Conservation (phyloP, 495 filamentous ascomycete species). For the Corynascus novoguineensis region DNA sequence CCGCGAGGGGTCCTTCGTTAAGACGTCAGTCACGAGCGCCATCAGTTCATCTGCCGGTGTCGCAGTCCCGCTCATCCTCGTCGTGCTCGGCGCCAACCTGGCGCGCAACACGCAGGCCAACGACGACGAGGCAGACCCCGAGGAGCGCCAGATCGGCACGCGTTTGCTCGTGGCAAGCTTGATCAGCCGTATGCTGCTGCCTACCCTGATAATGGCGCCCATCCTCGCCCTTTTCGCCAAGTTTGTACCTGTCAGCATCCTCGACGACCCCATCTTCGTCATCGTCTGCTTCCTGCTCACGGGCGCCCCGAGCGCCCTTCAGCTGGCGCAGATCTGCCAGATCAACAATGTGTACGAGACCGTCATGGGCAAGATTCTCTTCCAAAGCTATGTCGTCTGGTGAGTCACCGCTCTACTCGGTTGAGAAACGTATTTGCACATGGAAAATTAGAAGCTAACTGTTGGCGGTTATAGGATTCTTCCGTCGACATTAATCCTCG, state of each 20-base stretch:
- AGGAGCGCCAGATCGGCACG: conserved; percentile 59
- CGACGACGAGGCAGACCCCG: conserved; percentile 54
- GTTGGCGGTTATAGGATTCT: conserved; percentile 64
- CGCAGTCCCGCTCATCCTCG: conserved; percentile 89
- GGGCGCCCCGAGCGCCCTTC: conserved; percentile 88
- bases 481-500: conserved; percentile 83
- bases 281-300: conserved; percentile 95
- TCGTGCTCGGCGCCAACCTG: conserved; percentile 93
- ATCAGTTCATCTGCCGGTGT: conserved; percentile 80
- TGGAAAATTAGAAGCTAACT: conserved; percentile 23
- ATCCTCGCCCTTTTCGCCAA: conserved; percentile 85
- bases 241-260: conserved; percentile 84
- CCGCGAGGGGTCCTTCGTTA: conserved; percentile 78
- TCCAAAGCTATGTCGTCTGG: conserved; percentile 98
- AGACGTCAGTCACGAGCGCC: conserved; percentile 87
- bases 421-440: background rate
- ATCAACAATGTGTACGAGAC: conserved; percentile 93
- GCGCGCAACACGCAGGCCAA: conserved; percentile 62
- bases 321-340: conserved; percentile 97
- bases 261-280: conserved; percentile 96
- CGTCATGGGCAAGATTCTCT: conserved; percentile 86
- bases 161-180: conserved; percentile 81
- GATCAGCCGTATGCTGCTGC: conserved; percentile 85
- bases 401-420: conserved; percentile 38
- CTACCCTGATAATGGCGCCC: conserved; percentile 90